These are phyloP conservation scores for Fusarium xyrophilum DNA, from an alignment of 2,329 filamentous ascomycete species.

Conservation along the genomic window DNA sequence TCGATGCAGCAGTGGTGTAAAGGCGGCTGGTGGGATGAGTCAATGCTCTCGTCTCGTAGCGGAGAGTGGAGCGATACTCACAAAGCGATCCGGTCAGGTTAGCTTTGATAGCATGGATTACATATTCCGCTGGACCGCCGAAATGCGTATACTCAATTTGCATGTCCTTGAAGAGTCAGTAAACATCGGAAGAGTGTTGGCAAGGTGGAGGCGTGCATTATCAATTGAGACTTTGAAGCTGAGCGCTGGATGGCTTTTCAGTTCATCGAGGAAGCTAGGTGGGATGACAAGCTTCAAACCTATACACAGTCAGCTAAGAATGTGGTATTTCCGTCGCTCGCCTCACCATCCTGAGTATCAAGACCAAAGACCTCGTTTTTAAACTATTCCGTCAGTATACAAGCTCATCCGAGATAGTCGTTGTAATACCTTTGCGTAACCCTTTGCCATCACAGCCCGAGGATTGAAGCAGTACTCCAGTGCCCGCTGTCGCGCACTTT, in stretches of 20 bases:
- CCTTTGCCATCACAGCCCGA: conserved; percentile 4
- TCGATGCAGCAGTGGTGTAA: background rate
- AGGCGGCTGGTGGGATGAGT: background rate
- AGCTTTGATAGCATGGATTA: conserved; percentile 12
- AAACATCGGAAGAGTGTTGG: accelerated
- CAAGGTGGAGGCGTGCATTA: accelerated
- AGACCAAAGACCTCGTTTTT: conserved; percentile 22
- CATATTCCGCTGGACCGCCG: conserved; percentile 13
- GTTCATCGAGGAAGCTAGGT: background rate
- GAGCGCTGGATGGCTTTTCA: conserved; percentile 11
- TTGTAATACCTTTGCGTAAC: background rate
- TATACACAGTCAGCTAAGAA: background rate
- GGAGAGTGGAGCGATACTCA: background rate
- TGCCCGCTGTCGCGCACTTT: conserved; percentile 1
- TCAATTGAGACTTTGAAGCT: conserved; percentile 21
- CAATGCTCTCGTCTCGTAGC: too few species aligned
- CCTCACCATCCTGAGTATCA: conserved; percentile 11
- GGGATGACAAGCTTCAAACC: background rate
- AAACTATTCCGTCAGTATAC: background rate
- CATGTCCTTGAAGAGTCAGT: background rate
- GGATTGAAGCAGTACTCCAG: conserved; percentile 21
- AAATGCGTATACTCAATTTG: conserved; percentile 24
- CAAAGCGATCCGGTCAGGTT: conserved; percentile 3
- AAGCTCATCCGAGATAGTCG: too few species aligned
- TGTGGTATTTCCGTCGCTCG: accelerated